A percentile compares a stretch with the other conserved stretches of the same genome.
phyloP scores from a whole-genome alignment of 2,329 filamentous ascomycete genomes.

The Ilyonectria sp. region DNA sequence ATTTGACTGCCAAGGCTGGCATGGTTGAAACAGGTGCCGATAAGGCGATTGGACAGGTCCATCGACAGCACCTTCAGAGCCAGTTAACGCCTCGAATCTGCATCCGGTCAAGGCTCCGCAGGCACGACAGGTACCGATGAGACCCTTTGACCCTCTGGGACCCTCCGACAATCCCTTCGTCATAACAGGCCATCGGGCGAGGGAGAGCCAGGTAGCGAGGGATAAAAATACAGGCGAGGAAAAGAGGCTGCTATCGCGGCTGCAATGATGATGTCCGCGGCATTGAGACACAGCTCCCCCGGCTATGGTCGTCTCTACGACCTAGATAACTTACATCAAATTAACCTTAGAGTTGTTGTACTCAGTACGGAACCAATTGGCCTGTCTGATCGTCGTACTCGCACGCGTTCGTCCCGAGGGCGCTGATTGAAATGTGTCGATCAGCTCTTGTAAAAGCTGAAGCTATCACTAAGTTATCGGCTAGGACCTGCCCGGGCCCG shows the following conservation, averaged over 20 bases:
- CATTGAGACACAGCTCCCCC: constrained; percentile 42
- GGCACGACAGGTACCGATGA: constrained; percentile 35
- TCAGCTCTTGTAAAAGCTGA: constrained; percentile 21
- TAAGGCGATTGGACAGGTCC: constrained; percentile 47
- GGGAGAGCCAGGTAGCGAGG: constrained; percentile 32
- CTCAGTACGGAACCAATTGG: constrained; percentile 30
- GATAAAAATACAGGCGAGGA: constrained; percentile 27
- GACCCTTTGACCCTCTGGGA: constrained; percentile 31
- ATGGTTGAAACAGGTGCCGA: constrained; percentile 47
- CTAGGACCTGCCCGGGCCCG: constrained; percentile 20
- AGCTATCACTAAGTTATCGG: constrained; percentile 19
- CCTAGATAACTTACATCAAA: constrained; percentile 34
- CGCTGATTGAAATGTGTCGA: constrained; percentile 18
- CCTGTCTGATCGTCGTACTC: constrained; percentile 10
- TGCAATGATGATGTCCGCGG: constrained; percentile 8
- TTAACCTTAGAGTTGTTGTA: constrained; percentile 40
- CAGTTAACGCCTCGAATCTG: constrained; percentile 39
- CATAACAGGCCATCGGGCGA: constrained; percentile 41
- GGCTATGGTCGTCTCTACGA: constrained; percentile 33
- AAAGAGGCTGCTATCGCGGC: constrained; percentile 21
- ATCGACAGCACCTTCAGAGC: constrained; percentile 24
- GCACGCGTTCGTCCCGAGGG: not conserved
- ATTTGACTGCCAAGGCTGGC: constrained; percentile 40
- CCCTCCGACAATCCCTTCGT: constrained; percentile 39
- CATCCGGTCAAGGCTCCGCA: constrained; percentile 25